A percentile compares a stretch with the other conserved stretches of the same genome.
phyloP scores from a whole-genome alignment of 495 filamentous ascomycete species.

The Aspergillus sclerotiicarbonarius region DNA sequence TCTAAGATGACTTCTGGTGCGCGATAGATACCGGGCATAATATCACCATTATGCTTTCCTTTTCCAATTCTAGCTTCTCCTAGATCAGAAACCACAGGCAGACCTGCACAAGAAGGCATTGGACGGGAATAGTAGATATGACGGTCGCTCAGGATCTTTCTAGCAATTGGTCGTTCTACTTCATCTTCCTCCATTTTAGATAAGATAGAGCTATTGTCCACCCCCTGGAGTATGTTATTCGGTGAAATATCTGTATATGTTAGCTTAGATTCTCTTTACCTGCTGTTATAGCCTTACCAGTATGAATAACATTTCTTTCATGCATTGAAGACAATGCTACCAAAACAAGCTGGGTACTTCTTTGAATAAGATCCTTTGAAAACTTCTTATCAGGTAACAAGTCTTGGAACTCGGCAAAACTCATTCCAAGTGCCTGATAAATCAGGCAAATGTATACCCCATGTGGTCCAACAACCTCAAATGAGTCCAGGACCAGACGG shows the following conservation, averaged over 20 bases:
- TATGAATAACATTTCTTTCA: slow-evolving; percentile 31
- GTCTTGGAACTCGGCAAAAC: slow-evolving; percentile 29
- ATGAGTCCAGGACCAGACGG: slow-evolving; percentile 35
- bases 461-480: slow-evolving; percentile 34
- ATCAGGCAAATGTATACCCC: slow-evolving; percentile 42
- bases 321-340: slow-evolving; percentile 35
- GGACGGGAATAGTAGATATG: slow-evolving; percentile 26
- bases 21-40: slow-evolving; percentile 37
- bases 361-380: slow-evolving; percentile 29
- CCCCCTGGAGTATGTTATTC: slow-evolving; percentile 26
- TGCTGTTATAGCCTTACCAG: slow-evolving; percentile 25
- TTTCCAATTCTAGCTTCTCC: slow-evolving; percentile 24
- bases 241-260: slow-evolving; percentile 20
- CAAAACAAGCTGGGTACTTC: slow-evolving; percentile 29
- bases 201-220: slow-evolving; percentile 22
- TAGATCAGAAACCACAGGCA: slow-evolving; percentile 25
- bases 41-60: slow-evolving; percentile 18
- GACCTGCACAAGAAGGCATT: slow-evolving; percentile 13
- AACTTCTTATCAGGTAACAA: slow-evolving; percentile 30
- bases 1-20: slow-evolving; percentile 38
- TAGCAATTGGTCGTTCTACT: slow-evolving; percentile 19
- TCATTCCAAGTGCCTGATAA: slow-evolving; percentile 40
- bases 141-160: slow-evolving; percentile 24
- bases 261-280: slow-evolving; percentile 1
- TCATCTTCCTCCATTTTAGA: slow-evolving; percentile 27